Evolutionary conservation across 2,329 filamentous ascomycete genomes (phyloP), one percentile per base, ranked within the genome.

Genomic region (Beauveria brongniartii): DNA sequence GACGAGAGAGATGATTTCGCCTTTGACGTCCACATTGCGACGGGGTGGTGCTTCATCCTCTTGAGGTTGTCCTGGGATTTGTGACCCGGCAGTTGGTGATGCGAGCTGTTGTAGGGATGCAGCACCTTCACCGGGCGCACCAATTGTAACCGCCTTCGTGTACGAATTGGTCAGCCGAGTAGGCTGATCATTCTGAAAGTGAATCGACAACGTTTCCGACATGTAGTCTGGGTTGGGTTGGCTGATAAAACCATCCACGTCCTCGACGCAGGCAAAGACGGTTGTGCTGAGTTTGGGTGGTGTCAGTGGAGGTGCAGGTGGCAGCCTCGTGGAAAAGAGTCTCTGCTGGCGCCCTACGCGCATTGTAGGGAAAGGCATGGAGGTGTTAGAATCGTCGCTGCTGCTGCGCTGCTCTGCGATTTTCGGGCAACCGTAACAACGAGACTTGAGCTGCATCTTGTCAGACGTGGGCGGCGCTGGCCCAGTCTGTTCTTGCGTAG

Each of bases 191-290:
- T 70, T 40, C 40, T 69, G 65, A 12, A 70, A 66, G 55, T 47
- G 69, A 59, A 47, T 64, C 41, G 69, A 68, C 14, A 69, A 67
- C 14, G 73, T 72, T 16, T 71, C 73, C 34, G 73, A 75, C 63
- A 73, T 72, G 69, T 81, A 81, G 64, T 81, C 78, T 0, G 79
- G 79, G 63, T 81, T 80, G 2, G 77, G 75, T 63, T 80, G 79
- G 64, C 79, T 74, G 62, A 82, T 78, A 65, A 78, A 75, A 48
- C 68, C 66, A 51, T 75, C 75, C 10, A 76, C 63, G 44, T 72
- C 73, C 53, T 76, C 73, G 41, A 80, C 71, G 62, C 81, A 75
- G 14, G 73, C 72, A 65, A 78, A 80, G 59, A 74, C 68, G 47
- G 71, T 70, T 54, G 73, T 70, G 61, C 76, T 77, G 56, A 78